These are phyloP conservation scores for Didymella pinodella DNA, from an alignment of 2,329 filamentous ascomycete species.

Conservation along the genomic window DNA sequence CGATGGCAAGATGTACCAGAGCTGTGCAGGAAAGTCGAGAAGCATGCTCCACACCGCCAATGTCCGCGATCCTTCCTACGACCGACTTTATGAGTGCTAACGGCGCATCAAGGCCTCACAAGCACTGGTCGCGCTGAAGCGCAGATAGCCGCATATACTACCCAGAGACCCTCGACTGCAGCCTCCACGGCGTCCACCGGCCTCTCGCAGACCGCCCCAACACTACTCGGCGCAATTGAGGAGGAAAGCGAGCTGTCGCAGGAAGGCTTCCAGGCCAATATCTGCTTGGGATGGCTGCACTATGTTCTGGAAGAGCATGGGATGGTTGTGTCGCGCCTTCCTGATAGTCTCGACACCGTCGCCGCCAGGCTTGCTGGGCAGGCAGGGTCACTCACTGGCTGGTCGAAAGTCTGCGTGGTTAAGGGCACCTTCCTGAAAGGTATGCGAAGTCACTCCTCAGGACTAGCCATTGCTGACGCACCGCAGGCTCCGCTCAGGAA, in stretches of 20 bases:
- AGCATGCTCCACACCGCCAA: constrained; percentile 84
- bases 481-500: constrained; percentile 57
- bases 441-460: constrained; percentile 50
- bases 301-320: constrained; percentile 77
- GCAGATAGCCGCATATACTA: constrained; percentile 54
- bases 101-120: constrained; percentile 52
- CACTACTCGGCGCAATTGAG: constrained; percentile 52
- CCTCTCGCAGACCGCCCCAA: constrained; percentile 50
- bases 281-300: constrained; percentile 85
- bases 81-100: constrained; percentile 26
- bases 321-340: constrained; percentile 67
- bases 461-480: constrained; percentile 18
- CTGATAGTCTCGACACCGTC: constrained; percentile 62
- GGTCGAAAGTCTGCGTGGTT: constrained; percentile 82
- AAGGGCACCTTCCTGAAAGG: constrained; percentile 82
- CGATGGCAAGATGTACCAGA: constrained; percentile 88
- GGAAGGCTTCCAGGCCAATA: constrained; percentile 76
- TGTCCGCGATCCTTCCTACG: constrained; percentile 66
- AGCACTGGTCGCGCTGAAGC: constrained; percentile 58
- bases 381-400: constrained; percentile 65
- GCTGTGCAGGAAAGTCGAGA: constrained; percentile 89
- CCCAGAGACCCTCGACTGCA: constrained; percentile 53
- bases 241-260: constrained; percentile 55
- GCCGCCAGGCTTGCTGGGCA: constrained; percentile 33
- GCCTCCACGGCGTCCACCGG: constrained; percentile 47